Evolutionary conservation across 495 filamentous ascomycete species (phyloP).

Genomic region (Neurospora sp.): DNA sequence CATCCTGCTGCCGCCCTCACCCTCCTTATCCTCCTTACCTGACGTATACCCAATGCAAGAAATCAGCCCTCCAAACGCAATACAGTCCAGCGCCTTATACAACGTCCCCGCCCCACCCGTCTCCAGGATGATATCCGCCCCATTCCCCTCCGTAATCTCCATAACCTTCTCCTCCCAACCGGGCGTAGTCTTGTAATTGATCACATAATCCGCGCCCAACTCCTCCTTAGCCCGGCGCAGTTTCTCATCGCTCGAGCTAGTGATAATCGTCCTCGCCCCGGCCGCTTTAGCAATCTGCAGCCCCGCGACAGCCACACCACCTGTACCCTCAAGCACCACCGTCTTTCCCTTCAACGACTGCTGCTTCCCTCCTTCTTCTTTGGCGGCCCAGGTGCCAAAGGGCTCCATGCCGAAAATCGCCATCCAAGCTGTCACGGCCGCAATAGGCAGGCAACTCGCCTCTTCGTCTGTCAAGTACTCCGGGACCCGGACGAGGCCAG

Average conservation of each 20-base stretch:
- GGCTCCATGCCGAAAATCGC: constrained; percentile 33
- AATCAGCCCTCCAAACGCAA: constrained; percentile 36
- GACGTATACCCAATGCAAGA: constrained; percentile 34
- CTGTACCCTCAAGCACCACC: constrained; percentile 37
- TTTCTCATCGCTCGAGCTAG: constrained; percentile 36
- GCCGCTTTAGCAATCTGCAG: constrained; percentile 30
- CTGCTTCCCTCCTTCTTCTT: constrained; percentile 4
- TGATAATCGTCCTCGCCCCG: constrained; percentile 30
- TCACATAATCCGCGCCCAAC: constrained; percentile 31
- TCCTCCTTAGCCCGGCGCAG: constrained; percentile 25
- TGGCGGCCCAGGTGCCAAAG: constrained; percentile 13
- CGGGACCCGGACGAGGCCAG: constrained; percentile 29
- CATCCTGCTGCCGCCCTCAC: constrained; percentile 25
- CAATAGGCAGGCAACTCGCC: constrained; percentile 33
- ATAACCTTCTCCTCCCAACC: constrained; percentile 35
- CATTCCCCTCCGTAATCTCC: constrained; percentile 23
- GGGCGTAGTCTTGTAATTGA: constrained; percentile 36
- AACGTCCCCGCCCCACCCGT: constrained; percentile 39
- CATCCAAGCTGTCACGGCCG: constrained; percentile 39
- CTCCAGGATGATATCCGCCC: constrained; percentile 41
- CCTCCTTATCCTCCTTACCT: constrained; percentile 22
- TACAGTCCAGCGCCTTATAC: constrained; percentile 28
- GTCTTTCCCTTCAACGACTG: constrained; percentile 15
- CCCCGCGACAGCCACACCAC: constrained; percentile 29
- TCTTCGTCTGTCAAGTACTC: constrained; percentile 31